A percentile compares a stretch with the other conserved stretches of the same genome.
Conservation (phyloP, 805 yeast species). For the Myxozyma melibiosi region DNA sequence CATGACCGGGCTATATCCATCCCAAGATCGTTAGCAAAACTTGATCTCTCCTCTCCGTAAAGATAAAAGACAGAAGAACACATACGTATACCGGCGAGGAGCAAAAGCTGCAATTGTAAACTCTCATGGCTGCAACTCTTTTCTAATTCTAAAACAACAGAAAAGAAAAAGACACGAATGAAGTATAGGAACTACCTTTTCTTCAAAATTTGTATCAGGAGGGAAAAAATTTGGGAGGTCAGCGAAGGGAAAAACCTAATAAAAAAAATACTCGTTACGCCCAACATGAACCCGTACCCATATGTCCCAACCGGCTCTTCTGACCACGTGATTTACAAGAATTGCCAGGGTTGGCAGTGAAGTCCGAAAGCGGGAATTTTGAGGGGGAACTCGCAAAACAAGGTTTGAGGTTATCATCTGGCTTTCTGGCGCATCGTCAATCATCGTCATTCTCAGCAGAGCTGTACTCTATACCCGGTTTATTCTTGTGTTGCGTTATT, state of each 20-base stretch:
- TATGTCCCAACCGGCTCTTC: constrained; percentile 1
- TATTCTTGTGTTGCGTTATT: too few relatives aligned
- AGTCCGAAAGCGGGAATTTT: neutral
- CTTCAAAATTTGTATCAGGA: neutral
- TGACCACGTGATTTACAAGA: neutral
- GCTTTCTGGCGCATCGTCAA: too few relatives aligned
- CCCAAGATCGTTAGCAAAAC: constrained; percentile 1
- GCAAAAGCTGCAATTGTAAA: constrained; percentile 92
- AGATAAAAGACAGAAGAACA: constrained; percentile 32
- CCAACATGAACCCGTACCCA: neutral
- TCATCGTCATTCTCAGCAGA: too few relatives aligned
- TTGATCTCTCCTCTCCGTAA: neutral
- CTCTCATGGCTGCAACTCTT: constrained; percentile 62
- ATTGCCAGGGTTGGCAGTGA: neutral
- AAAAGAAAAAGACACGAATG: neutral
- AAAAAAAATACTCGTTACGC: too few relatives aligned
- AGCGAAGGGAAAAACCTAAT: too few relatives aligned
- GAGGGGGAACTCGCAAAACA: too few relatives aligned
- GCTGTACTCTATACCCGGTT: too few relatives aligned
- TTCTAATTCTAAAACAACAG: neutral
- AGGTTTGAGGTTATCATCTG: too few relatives aligned
- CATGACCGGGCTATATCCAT: constrained; percentile 45
- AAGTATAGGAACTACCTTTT: neutral
- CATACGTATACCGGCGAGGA: constrained; percentile 84
- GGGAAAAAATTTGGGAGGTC: constrained; percentile 4